A percentile compares a stretch with the other conserved stretches of the same genome.
phyloP scores from a whole-genome alignment of 352 stramenopile species.

The Globisporangium recalcitrans region DNA sequence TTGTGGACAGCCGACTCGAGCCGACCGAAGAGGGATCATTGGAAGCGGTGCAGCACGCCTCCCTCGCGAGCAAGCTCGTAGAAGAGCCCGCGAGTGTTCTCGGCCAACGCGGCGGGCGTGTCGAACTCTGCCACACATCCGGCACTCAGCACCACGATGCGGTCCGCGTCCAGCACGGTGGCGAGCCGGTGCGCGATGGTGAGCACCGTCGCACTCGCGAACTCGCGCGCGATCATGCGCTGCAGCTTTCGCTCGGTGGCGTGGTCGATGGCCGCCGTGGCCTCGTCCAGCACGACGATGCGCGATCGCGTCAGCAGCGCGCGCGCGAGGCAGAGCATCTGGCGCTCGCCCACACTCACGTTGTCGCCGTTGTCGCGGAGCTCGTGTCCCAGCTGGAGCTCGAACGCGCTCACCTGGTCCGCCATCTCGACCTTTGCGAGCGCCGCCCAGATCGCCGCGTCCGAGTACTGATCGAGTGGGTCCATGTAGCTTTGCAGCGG shows the following conservation, averaged over 20 bases:
- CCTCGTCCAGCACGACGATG: slow-evolving; percentile 85
- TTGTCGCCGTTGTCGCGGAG: slow-evolving; percentile 90
- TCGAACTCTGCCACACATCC: slow-evolving; percentile 87
- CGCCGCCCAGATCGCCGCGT: slow-evolving; percentile 56
- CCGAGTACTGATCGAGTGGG: slow-evolving; percentile 60
- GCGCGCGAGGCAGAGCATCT: slow-evolving; percentile 94
- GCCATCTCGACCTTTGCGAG: slow-evolving; percentile 12
- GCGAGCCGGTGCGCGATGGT: slow-evolving; percentile 96
- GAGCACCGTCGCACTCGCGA: slow-evolving; percentile 91
- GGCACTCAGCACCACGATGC: slow-evolving; percentile 93
- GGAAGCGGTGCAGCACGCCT: slow-evolving; percentile 14
- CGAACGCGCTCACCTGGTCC: slow-evolving; percentile 56
- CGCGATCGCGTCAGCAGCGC: slow-evolving; percentile 88
- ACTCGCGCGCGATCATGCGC: slow-evolving; percentile 77
- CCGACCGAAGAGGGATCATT: no score
- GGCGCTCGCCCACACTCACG: slow-evolving; percentile 92
- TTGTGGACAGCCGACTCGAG: no score
- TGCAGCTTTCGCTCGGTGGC: slow-evolving; percentile 69
- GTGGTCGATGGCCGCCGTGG: slow-evolving; percentile 77
- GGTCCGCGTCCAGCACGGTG: slow-evolving; percentile 95
- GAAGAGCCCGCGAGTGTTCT: slow-evolving; percentile 22
- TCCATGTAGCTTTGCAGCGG: slow-evolving; percentile 65
- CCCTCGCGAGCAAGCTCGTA: slow-evolving; percentile 33
- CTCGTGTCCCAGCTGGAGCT: slow-evolving; percentile 44
- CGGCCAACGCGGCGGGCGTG: slow-evolving; percentile 54